Evolutionary conservation across 768 basidiomycete genomes (phyloP), one percentile per base, ranked within the genome.

Genomic region (Leccinum obscurum): DNA sequence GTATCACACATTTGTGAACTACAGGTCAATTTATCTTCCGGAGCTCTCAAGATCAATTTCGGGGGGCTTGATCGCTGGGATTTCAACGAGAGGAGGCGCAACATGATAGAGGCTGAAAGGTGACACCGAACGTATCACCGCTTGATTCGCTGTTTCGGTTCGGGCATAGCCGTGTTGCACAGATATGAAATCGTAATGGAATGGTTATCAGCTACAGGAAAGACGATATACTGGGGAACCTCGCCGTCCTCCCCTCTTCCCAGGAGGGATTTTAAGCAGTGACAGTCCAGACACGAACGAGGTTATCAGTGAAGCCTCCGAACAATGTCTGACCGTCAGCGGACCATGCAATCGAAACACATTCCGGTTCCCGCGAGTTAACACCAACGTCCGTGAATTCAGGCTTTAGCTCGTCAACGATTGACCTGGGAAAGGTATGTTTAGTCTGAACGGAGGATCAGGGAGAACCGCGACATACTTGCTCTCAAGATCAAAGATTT

Each of bases 401-500:
- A 62, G 96, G 94, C 81, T 92, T 94, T 82, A 98, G 93, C 80
- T 98, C 96, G 69, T 98, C 97, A 60, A 99, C 97, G 72, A 98
- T 97, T 22, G 93, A 95, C 77, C 93, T 95, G 57, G 13, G 20
- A 44, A 15, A 15, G 41, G 14, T 55, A 37, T 48, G 44, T 37
- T 52, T 49, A 24, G 30, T 65, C 37, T n/a, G 50, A 52, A 52
- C 32, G 61, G 15, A 10, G 57, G 26, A n/a, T 5, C 15, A 49
- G 17, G 44, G 15, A 52, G 13, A 13, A 20, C 17, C 52, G 4
- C 11, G 17, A 88, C 93, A 73, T 68, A 93, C 94, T 98, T 98
- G 89, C 90, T 93, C 88, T 99, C 96, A 52, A 99, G 84, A 77
- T 99, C 97, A 74, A 98, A 99, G 78, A 99, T 98, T 83, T 98